Evolutionary conservation across 2,329 filamentous ascomycete genomes (phyloP), one percentile per base, ranked within the genome.

Genomic region (Fusarium sp.): DNA sequence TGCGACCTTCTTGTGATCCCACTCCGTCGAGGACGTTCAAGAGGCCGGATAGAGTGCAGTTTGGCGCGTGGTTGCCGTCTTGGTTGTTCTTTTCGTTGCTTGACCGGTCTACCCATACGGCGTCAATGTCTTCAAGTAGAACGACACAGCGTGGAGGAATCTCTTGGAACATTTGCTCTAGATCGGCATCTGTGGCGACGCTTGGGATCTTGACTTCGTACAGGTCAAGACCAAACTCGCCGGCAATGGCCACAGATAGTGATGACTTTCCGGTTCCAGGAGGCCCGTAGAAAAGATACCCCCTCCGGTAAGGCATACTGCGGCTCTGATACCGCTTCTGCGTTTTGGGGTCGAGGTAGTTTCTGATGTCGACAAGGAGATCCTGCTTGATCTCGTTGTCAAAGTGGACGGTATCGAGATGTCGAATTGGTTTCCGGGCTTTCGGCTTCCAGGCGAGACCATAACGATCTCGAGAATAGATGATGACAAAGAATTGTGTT

Each of bases 1-100:
- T 91, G 18, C 91, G 87, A 2, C 92, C 92, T 82, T 94, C 92
- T 62, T 90, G 89, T 0, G 90, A 91, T 0, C 91, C 91, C 0
- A 93, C 91, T 3, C 92, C 92, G 73, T 94, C 92, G 11, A 94
- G 88, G 10, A 91, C 90, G 69, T 94, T 94, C 29, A 94, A 84
- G 0, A 94, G 82, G 0, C 90, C 91, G 0, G 91, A 92, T 1
- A 94, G 84, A 0, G 90, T 91, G 67, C 82, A 84, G 22, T 74
- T 79, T 7, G 77, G 76, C 0, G 71, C 59, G 8, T 42, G 63
- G 18, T 68, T 71, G 8, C 70, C 71, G 3, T 78, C 74, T 6
- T 75, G 66, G 6, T 73, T 68, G 16, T 59, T 70, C 42, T 47
- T 74, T 18, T 75, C 71, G 0, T 68, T 31, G 9, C 63, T 72